A percentile compares a stretch with the other conserved stretches of the same genome.
Evolutionary conservation across 2,329 filamentous ascomycete species (phyloP).

Genomic region (Pleurostoma richardsiae): DNA sequence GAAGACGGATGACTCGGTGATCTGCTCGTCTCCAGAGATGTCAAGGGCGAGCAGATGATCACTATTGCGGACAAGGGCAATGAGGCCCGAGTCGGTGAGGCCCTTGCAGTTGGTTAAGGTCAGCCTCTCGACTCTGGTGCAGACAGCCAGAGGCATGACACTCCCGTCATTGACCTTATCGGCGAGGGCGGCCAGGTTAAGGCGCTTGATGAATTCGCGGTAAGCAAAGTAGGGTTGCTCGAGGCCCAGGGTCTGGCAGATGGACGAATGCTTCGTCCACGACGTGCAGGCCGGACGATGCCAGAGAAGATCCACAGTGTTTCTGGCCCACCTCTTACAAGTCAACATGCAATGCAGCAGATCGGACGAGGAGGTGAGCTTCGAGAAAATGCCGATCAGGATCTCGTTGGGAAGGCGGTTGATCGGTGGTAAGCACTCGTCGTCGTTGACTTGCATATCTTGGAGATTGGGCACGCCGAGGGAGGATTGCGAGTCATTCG

Average conservation of each 20-base stretch:
- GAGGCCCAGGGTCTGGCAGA: conserved; percentile 72
- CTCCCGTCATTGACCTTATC: conserved; percentile 82
- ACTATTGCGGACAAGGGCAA: conserved; percentile 74
- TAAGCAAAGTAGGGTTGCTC: conserved; percentile 82
- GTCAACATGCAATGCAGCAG: conserved; percentile 87
- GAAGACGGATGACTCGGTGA: conserved; percentile 77
- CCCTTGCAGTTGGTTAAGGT: conserved; percentile 86
- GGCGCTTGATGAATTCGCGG: conserved; percentile 80
- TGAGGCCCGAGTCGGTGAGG: conserved; percentile 79
- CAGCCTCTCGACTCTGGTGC: conserved; percentile 86
- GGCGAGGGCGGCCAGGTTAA: conserved; percentile 81
- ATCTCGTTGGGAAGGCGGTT: conserved; percentile 88
- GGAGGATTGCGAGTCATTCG: conserved; percentile 92
- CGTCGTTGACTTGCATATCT: conserved; percentile 65
- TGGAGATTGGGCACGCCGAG: conserved; percentile 74
- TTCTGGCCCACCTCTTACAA: conserved; percentile 89
- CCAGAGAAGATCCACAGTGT: conserved; percentile 91
- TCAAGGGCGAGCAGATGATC: conserved; percentile 81
- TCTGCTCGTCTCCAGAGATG: conserved; percentile 76
- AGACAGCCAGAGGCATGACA: conserved; percentile 72
- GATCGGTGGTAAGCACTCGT: conserved; percentile 71
- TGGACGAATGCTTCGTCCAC: conserved; percentile 74
- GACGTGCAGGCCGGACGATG: conserved; percentile 87
- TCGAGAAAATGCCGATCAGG: conserved; percentile 86
- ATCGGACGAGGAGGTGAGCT: conserved; percentile 70